A percentile compares a stretch with the other conserved stretches of the same genome.
Conservation (phyloP, 192 early-diverging fungal genomes). For the Podila clonocystis region DNA sequence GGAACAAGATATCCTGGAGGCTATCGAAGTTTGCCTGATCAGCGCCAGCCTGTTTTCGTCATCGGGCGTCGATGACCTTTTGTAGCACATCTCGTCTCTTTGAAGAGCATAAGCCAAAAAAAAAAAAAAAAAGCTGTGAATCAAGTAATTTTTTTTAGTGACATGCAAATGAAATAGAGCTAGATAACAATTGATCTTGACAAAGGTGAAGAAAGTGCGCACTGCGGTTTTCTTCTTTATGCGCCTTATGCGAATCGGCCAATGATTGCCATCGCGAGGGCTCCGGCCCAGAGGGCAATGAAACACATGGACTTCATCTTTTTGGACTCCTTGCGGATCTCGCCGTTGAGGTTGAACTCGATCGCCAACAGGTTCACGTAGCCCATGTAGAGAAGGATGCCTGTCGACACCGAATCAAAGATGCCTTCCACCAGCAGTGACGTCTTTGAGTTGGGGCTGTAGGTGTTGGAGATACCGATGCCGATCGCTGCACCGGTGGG, state of each 20-base stretch:
- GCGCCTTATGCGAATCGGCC: constrained; percentile 57
- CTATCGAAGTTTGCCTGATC: constrained; percentile 65
- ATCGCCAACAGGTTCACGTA: constrained; percentile 76
- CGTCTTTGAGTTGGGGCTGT: constrained; percentile 58
- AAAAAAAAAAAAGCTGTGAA: neutral
- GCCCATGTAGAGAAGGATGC: constrained; percentile 83
- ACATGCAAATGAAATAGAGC: neutral
- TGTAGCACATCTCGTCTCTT: neutral
- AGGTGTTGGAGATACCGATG: constrained; percentile 69
- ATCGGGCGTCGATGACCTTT: neutral
- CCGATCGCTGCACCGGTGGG: constrained; percentile 81
- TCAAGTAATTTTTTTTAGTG: neutral
- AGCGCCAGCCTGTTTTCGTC: constrained; percentile 14
- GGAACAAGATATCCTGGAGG: constrained; percentile 78
- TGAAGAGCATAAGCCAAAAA: too few species aligned
- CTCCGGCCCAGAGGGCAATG: constrained; percentile 74
- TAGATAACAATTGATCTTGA: too few species aligned
- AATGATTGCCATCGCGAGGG: constrained; percentile 77
- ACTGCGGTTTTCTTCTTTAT: neutral
- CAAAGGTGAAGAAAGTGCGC: neutral
- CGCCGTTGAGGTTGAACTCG: constrained; percentile 68
- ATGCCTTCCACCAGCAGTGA: constrained; percentile 74
- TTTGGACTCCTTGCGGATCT: constrained; percentile 42
- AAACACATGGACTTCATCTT: constrained; percentile 62
- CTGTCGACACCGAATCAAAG: constrained; percentile 79